Evolutionary conservation across 2,329 filamentous ascomycete species (phyloP).

Genomic region (Arthrinium phaeospermum): DNA sequence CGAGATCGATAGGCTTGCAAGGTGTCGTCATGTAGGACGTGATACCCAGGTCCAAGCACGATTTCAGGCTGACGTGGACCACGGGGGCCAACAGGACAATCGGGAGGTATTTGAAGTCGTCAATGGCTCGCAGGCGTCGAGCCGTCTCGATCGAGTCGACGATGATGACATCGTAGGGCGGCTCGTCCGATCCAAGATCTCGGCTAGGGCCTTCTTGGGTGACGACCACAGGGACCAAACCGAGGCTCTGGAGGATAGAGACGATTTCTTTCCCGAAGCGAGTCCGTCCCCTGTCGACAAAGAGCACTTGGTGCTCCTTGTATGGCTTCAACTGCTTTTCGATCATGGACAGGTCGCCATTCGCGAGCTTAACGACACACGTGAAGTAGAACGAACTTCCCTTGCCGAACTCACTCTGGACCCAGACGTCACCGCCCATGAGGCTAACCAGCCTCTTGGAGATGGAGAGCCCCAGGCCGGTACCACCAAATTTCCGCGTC

Average conservation of each 20-base stretch:
- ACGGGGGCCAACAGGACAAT: slow-evolving; percentile 90
- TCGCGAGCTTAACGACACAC: slow-evolving; percentile 84
- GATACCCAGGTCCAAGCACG: slow-evolving; percentile 91
- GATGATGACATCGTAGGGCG: slow-evolving; percentile 91
- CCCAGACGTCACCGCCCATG: slow-evolving; percentile 97
- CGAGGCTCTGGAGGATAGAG: slow-evolving; percentile 77
- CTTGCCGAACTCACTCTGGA: slow-evolving; percentile 87
- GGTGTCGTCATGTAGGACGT: slow-evolving; percentile 99
- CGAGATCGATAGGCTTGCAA: slow-evolving; percentile 90
- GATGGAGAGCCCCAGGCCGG: slow-evolving; percentile 90
- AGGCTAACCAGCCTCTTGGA: slow-evolving; percentile 93
- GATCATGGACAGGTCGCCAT: slow-evolving; percentile 78
- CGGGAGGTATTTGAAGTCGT: slow-evolving; percentile 97
- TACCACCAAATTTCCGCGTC: slow-evolving; percentile 94
- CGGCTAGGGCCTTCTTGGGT: slow-evolving; percentile 70
- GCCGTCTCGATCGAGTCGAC: slow-evolving; percentile 94
- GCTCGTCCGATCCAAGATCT: slow-evolving; percentile 59
- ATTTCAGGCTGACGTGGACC: slow-evolving; percentile 91
- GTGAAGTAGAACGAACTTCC: slow-evolving; percentile 98
- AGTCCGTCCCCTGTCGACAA: slow-evolving; percentile 90
- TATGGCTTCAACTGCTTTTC: slow-evolving; percentile 88
- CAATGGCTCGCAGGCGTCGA: slow-evolving; percentile 80
- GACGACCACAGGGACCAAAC: slow-evolving; percentile 84
- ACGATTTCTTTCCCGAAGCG: slow-evolving; percentile 77
- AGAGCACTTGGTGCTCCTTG: slow-evolving; percentile 88